Evolutionary conservation across 306 rosid genomes (phyloP), one percentile per base, ranked within the genome.

Genomic region (Cucurbita moschata): DNA sequence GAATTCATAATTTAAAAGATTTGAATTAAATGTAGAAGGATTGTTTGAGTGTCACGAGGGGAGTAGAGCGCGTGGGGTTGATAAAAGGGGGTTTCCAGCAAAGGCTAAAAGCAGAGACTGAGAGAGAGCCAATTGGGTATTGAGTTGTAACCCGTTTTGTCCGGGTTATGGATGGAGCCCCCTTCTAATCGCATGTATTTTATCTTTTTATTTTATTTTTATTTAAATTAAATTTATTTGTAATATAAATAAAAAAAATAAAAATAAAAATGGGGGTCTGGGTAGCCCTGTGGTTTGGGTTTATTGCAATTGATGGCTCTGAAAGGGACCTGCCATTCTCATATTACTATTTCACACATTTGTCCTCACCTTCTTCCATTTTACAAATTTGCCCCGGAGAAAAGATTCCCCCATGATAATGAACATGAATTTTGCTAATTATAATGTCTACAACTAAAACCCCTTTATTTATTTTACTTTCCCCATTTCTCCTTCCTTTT

Each of bases 71-170:
- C 88, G 90, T 84, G 90, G 18, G 81, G 55, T 49, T 38, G 52
- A 30, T 30, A 43, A 44, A 39, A 16, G 21, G 4, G 15, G 4
- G 15, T 66, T 82, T 60, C 81, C 77, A 7, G 26, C 30, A 1
- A 1, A 42, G 65, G 83, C 71, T 64, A 81, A 80, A 84, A 75
- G 64, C 13, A 60, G 5, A 47, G 61, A 59, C 40, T 43, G 78
- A 71, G 77, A 55, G 30, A 65, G 44, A 54, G 69, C 85, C 84
- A 81, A 79, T 55, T 58, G 79, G 75, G 75, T 52, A 80, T 19
- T n/a, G 81, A 72, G 81, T 73, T 55, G 87, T 78, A 81, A 81
- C 91, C 96, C 92, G 85, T 80, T 87, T 80, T 85, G 85, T 85
- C 88, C 92, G 87, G 88, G 87, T 81, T 78, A 84, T 82, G 63